Conservation (phyloP, 306 rosid species). For the Parietaria judaica region DNA sequence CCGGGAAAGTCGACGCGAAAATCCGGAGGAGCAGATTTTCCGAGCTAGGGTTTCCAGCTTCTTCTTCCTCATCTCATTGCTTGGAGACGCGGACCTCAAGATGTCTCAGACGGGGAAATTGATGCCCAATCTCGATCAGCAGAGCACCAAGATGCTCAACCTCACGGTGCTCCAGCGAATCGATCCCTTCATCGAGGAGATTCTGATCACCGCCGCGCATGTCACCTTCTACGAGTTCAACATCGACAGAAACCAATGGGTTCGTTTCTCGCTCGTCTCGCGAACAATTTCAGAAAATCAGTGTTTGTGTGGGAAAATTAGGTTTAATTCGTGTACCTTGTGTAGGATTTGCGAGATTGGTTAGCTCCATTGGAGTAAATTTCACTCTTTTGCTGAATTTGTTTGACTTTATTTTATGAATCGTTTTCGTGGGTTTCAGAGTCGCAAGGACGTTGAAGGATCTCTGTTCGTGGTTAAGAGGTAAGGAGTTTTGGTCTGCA, state of each 20-base stretch:
- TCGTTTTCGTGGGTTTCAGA: slow-evolving; percentile 36
- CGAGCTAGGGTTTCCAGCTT: slow-evolving; percentile 14
- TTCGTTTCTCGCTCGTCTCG: slow-evolving; percentile 29
- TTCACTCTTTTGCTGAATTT: not conserved
- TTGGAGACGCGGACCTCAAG: not conserved
- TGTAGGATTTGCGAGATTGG: not conserved
- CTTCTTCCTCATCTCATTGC: not conserved
- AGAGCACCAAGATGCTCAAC: slow-evolving; percentile 74
- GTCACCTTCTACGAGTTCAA: slow-evolving; percentile 84
- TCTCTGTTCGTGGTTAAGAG: slow-evolving; percentile 96
- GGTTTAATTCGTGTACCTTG: not conserved
- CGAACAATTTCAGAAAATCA: not conserved
- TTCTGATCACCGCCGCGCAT: slow-evolving; percentile 88
- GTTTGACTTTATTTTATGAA: not conserved
- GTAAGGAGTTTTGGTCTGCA: slow-evolving; percentile 20
- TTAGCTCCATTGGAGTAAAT: slow-evolving; percentile 1
- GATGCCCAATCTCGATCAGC: slow-evolving; percentile 89
- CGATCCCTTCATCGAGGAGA: slow-evolving; percentile 84
- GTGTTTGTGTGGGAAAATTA: not conserved
- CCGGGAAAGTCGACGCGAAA: slow-evolving; percentile 20
- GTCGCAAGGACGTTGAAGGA: slow-evolving; percentile 99
- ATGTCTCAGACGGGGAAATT: slow-evolving; percentile 69
- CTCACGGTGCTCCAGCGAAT: slow-evolving; percentile 84
- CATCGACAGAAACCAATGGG: slow-evolving; percentile 82
- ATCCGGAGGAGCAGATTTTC: slow-evolving; percentile 8